These are phyloP conservation scores for Hericium rajendrae DNA, from an alignment of 768 basidiomycete species.

Conservation along the genomic window DNA sequence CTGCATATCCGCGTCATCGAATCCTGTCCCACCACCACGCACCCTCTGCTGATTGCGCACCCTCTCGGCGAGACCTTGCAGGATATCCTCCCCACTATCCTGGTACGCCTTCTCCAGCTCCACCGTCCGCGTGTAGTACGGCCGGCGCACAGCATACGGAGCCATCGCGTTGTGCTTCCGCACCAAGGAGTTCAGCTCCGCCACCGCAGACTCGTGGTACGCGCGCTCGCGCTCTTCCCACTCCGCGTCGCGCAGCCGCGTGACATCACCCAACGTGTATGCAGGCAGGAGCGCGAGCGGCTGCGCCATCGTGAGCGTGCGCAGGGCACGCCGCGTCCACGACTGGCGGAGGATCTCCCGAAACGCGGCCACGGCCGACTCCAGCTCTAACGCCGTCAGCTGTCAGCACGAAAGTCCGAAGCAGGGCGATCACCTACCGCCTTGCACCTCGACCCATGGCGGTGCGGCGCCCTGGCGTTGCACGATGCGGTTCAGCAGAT, in stretches of 20 bases:
- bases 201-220: constrained; percentile 62
- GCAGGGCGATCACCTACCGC: constrained; percentile 31
- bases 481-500: constrained; percentile 79
- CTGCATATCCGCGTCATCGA: constrained; percentile 2
- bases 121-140: constrained; percentile 42
- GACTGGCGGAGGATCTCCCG: constrained; percentile 53
- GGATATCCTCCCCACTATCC: constrained; percentile 43
- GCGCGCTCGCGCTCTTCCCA: constrained; percentile 62
- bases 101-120: constrained; percentile 52
- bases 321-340: constrained; percentile 68
- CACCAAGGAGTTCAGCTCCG: constrained; percentile 65
- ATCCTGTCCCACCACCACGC: not conserved
- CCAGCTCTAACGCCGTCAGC: constrained; percentile 44
- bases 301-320: constrained; percentile 40
- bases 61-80: constrained; percentile 28
- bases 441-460: constrained; percentile 80
- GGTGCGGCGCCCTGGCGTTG: constrained; percentile 76
- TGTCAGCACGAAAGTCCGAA: not conserved
- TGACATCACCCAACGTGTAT: constrained; percentile 26
- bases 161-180: constrained; percentile 75
- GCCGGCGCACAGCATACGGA: constrained; percentile 65
- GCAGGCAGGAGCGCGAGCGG: constrained; percentile 31
- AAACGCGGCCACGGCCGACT: constrained; percentile 49
- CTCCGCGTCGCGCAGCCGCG: constrained; percentile 45
- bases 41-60: not conserved